Evolutionary conservation across 805 yeast species (phyloP), one percentile per base, ranked within the genome.

Genomic region (Kregervanrija delftensis): DNA sequence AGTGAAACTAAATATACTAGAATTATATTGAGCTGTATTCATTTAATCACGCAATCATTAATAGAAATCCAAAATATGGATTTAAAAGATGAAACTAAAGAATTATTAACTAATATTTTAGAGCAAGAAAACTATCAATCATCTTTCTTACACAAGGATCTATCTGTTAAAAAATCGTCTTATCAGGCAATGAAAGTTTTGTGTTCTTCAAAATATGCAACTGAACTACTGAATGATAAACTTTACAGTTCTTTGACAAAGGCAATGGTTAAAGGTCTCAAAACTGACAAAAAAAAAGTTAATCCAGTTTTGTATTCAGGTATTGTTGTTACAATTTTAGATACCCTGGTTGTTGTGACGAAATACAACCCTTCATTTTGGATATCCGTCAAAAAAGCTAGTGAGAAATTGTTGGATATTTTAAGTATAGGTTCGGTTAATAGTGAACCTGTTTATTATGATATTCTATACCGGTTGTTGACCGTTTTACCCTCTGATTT

Each of bases 1-100:
- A 73, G 86, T 0, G 67, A 68, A 30, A 63, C 79, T 14, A 86
- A 86, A 58, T 86, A 79, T 56, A 68, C 71, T 30, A 66, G 95
- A 46, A 71, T 82, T 2, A 56, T 79, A 12, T 69, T 71, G 33
- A 66, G 79, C 6, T 64, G 81, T 1, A 52, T 85, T 8, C 64
- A 64, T 37, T 63, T 83, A 60, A 55, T 81, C n/a, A 66, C 63
- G 8, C 53, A 51, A 30, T 17, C 49, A 4, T 22, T 61, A 10
- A 45, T 38, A 12, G 49, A 44, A 12, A 15, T 42, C 11, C 34
- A 37, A n/a, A 11, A 37, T 6, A 13, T 35, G 8, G 38, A 34
- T 11, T 31, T 56, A 11, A 41, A 55, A 9, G 64, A 62, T 0
- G 50, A 54, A 5, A 40, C 58, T 6, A 33, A 42, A 2, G 52